Base-by-base conservation (phyloP, 768 basidiomycete genomes). In the Pisolithus marmoratus region DNA sequence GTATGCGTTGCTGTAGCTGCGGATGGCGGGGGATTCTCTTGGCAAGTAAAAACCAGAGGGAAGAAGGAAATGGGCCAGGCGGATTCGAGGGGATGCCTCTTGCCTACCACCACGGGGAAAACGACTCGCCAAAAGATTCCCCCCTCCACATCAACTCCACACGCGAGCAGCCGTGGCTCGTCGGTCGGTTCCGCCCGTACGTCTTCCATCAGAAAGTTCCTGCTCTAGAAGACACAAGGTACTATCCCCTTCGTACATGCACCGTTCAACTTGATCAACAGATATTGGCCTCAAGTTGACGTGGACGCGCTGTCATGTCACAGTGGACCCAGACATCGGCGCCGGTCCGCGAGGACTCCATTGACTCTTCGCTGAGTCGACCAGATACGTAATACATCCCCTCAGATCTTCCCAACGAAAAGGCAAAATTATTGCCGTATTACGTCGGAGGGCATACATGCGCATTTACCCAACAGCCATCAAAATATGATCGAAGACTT, bases 401-500 rank as follows among this genome's bases (percentile, higher is more conserved):
- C 44, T 44, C 50, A 66, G 63, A 66, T 66, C 66, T 58, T 58
- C 43, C 8, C 43, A 15, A 27, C 22, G 26, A 45, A 45, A 45
- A 45, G 43, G 43, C 43, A 45, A 45, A 45, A 24, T 45, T 27
- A 45, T 45, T 24, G 60, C 50, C 57, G 44, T 45, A 34, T n/a
- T n/a, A 34, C 50, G 7, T 34, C 47, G 42, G 31, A 64, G 64
- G 57, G 56, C 68, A 68, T 66, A 62, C 62, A 50, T 53, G 46
- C 42, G 48, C 19, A 48, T 55, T 67, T 63, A 65, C 58, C 23
- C 61, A 67, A 67, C 52, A 23, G 41, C 55, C 66, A 68, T 68
- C 66, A 68, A 56, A 51, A 26, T 24, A 42, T 63, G 61, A 66
- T 64, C 61, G 51, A 60, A 55, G 54, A 48, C 26, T 38, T 45